Evolutionary conservation across 495 filamentous ascomycete species (phyloP), one percentile per base, ranked within the genome.

Genomic region (Lophium mytilinum): DNA sequence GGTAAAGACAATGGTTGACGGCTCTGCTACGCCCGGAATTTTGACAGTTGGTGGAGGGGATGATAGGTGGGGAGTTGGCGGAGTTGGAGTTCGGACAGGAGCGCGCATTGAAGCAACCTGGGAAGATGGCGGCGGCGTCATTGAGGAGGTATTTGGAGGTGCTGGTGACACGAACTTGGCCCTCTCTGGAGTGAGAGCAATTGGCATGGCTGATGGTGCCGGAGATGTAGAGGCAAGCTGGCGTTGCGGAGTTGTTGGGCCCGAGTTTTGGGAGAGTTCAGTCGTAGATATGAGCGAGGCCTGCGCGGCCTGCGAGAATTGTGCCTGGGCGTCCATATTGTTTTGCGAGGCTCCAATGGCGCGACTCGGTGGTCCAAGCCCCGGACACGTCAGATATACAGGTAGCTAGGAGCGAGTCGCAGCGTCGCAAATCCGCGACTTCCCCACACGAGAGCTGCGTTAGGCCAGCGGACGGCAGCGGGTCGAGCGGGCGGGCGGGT

Each of bases 71-170:
- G 65, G 60, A 10, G 59, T 66, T 8, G 62, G 58, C 24, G 65
- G 62, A 11, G 65, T 65, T 6, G 65, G 65, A 24, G 65, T 67
- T 36, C 65, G 40, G 9, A 52, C 48, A 47, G 41, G 11, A 39
- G 40, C 51, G 24, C 63, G 57, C 30, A 39, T 54, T n/a, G 15
- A 35, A 18, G 53, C 53, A 10, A 59, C 11, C 50, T 65, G 59
- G 18, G 65, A 68, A 21, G 65, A 68, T 10, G 65, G 65, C 10
- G 65, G 65, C 19, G 65, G 65, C n/a, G 65, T 67, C 58, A 67
- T 59, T 12, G 65, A 67, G 18, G 58, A 56, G 47, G 56, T 59
- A 9, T 52, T 57, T 15, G 57, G 57, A 30, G 65, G 65, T 37
- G 65, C 59, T 33, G 65, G 63, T n/a, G 62, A 67, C 12, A 62